Conservation (phyloP, 2,329 filamentous ascomycete species). For the Neonectria magnoliae region DNA sequence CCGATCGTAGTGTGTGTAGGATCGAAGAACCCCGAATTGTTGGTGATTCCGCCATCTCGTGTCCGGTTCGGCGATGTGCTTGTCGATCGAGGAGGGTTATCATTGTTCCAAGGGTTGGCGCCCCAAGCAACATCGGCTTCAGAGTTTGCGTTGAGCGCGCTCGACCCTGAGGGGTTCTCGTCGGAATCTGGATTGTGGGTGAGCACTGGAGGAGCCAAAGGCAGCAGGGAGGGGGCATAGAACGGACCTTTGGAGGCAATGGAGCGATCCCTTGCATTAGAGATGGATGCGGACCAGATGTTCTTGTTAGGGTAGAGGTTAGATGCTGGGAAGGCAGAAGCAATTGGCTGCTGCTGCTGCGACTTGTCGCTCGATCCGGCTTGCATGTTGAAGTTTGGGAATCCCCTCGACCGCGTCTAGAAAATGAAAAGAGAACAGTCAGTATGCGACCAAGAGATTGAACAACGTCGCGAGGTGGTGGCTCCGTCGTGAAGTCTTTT, state of each 20-base stretch:
- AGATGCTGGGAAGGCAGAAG: constrained; percentile 51
- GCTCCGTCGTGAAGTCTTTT: constrained; percentile 32
- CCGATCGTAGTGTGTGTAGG: constrained; percentile 57
- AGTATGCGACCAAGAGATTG: constrained; percentile 38
- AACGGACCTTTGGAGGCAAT: constrained; percentile 60
- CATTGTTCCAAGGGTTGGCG: constrained; percentile 68
- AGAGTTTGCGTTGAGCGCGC: constrained; percentile 74
- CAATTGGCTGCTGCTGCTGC: constrained; percentile 47
- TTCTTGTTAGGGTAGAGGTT: constrained; percentile 49
- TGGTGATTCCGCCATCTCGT: constrained; percentile 58
- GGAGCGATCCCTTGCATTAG: constrained; percentile 54
- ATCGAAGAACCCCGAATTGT: constrained; percentile 57
- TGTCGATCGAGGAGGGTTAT: constrained; percentile 55
- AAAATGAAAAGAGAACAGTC: constrained; percentile 26
- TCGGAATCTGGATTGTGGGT: constrained; percentile 42
- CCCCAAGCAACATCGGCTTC: constrained; percentile 73
- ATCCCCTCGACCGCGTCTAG: constrained; percentile 52
- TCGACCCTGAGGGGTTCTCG: constrained; percentile 69
- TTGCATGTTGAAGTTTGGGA: constrained; percentile 52
- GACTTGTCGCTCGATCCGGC: constrained; percentile 45
- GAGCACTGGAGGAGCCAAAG: constrained; percentile 21
- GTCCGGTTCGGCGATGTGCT: constrained; percentile 68
- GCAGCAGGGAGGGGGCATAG: neutral
- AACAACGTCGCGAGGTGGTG: constrained; percentile 19
- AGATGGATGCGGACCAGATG: constrained; percentile 53